A percentile compares a stretch with the other conserved stretches of the same genome.
Evolutionary conservation across 768 basidiomycete species (phyloP).

Genomic region (Amanita thiersii): DNA sequence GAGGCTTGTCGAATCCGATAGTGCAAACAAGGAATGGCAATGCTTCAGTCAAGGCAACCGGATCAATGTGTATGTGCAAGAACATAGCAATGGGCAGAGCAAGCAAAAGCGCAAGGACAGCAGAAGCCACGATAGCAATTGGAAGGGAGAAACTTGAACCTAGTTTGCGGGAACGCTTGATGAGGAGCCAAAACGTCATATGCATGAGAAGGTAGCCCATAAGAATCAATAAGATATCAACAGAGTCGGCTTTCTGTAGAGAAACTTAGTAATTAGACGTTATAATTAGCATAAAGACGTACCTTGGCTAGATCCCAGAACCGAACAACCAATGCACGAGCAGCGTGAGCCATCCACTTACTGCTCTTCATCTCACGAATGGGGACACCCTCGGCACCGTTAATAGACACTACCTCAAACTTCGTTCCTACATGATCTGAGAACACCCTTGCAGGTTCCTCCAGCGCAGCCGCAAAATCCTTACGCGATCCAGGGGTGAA

Average conservation of each 20-base stretch:
- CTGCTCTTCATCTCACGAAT: constrained; percentile 73
- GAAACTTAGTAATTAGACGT: constrained; percentile 7
- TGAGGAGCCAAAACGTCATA: constrained; percentile 85
- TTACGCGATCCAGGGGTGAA: constrained; percentile 43
- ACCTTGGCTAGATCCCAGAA: constrained; percentile 83
- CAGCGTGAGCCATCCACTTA: constrained; percentile 88
- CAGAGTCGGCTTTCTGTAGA: constrained; percentile 80
- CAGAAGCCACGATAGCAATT: constrained; percentile 69
- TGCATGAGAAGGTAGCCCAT: constrained; percentile 96
- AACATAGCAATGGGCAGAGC: constrained; percentile 68
- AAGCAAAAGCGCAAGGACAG: constrained; percentile 77
- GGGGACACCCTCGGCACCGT: constrained; percentile 35
- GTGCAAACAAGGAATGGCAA: constrained; percentile 97
- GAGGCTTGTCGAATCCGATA: constrained; percentile 96
- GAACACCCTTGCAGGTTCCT: constrained; percentile 15
- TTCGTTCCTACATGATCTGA: constrained; percentile 33
- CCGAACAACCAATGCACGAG: constrained; percentile 60
- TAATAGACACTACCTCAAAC: constrained; percentile 38
- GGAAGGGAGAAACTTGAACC: constrained; percentile 57
- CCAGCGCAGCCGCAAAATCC: constrained; percentile 36
- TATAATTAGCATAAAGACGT: constrained; percentile 10
- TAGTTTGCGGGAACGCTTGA: constrained; percentile 80
- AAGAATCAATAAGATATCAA: constrained; percentile 92
- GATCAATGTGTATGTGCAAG: constrained; percentile 83
- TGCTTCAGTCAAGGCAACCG: constrained; percentile 88